Evolutionary conservation across 257 asterid species (phyloP), one percentile per base, ranked within the genome.

Genomic region (Galeopsis tetrahit): DNA sequence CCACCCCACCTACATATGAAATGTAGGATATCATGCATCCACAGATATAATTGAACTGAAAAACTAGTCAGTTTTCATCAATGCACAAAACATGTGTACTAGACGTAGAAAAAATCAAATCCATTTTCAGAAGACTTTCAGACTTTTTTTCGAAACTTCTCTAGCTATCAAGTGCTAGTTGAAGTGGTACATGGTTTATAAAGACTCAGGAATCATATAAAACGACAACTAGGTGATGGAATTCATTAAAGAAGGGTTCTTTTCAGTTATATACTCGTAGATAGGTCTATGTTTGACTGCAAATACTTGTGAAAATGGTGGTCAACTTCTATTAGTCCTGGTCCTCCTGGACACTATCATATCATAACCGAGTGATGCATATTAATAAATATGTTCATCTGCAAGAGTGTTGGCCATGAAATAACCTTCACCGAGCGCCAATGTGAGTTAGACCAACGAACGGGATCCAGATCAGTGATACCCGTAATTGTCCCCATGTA

Each of bases 401-500:
- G 75, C 60, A 61, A 21, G 57, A 75, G 38, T 14, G 34, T 34
- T 59, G 32, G 62, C 36, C 10, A 48, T 4, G 60, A 63, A 76
- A 78, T 55, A 78, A 90, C 97, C 96, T 92, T 89, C 43, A 89
- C 96, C 7, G 96, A 89, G 58, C 97, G 93, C 96, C 96, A 92
- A 76, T 88, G 93, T 15, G 95, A 92, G 84, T 84, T 89, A 32
- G 89, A 88, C 96, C 97, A 91, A 63, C 93, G 95, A 77, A 80
- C 95, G 65, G 95, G 84, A 83, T 89, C 97, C 73, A 89, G 73
- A 74, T 91, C 97, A 74, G 91, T 72, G 70, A 91, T 83, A 32
- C 97, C 95, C 53, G 96, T 89, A 73, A 91, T 91, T 34, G 97
- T 89, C 44, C 96, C 97, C 96, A 91, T 91, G 67, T 91, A 91